Evolutionary conservation across 2,329 filamentous ascomycete species (phyloP).

Genomic region (Mycosphaerella arachidis): DNA sequence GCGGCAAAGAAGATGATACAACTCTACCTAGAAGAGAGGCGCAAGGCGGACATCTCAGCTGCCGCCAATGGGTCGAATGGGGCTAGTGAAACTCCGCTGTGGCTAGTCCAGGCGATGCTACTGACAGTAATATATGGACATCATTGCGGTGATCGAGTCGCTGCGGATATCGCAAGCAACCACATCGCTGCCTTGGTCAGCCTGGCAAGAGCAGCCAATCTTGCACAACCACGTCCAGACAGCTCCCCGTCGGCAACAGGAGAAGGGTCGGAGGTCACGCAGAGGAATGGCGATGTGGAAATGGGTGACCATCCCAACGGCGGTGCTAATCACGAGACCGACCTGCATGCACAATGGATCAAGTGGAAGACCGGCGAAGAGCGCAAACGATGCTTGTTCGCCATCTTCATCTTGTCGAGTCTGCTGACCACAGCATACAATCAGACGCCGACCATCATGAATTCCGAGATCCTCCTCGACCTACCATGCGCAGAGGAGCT

Average conservation of each 20-base stretch:
- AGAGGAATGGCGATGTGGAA: conserved; percentile 47
- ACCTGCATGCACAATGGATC: conserved; percentile 73
- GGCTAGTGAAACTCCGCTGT: conserved; percentile 64
- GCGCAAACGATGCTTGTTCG: conserved; percentile 86
- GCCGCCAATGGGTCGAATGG: conserved; percentile 46
- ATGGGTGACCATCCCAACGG: conserved; percentile 36
- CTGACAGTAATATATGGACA: conserved; percentile 94
- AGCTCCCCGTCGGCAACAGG: conserved; percentile 10
- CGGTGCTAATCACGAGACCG: conserved; percentile 19
- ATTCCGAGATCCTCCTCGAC: conserved; percentile 86
- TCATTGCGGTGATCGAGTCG: conserved; percentile 86
- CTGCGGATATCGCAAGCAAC: conserved; percentile 85
- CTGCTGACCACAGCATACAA: conserved; percentile 90
- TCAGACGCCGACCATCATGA: conserved; percentile 82
- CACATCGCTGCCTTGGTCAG: conserved; percentile 89
- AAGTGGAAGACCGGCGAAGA: conserved; percentile 86
- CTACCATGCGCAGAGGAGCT: conserved; percentile 91
- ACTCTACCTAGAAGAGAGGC: conserved; percentile 83
- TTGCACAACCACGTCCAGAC: conserved; percentile 51
- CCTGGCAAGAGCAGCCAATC: conserved; percentile 80
- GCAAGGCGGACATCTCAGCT: conserved; percentile 73
- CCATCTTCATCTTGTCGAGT: conserved; percentile 87
- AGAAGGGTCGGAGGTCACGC: conserved; percentile 7
- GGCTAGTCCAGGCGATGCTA: conserved; percentile 95
- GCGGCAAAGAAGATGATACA: conserved; percentile 94